Percentiles rank a stretch among this genome's conserved stretches.
Conservation (phyloP, 2,329 filamentous ascomycete species). For the Arthrinium puccinioides region DNA sequence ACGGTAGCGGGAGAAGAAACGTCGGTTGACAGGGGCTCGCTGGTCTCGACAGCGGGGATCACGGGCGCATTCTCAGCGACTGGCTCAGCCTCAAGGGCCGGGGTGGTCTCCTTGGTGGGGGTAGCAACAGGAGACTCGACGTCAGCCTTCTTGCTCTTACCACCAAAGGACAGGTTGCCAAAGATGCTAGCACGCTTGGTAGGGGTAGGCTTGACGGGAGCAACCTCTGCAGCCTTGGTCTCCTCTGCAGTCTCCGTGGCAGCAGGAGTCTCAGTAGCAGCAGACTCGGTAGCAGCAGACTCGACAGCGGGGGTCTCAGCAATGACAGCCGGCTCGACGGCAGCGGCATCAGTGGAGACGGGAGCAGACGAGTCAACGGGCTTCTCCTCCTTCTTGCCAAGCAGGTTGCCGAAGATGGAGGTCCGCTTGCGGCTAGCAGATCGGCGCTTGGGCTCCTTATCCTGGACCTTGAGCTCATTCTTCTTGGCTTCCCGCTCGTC, state of each 20-base stretch:
- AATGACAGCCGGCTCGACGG: slow-evolving; percentile 19
- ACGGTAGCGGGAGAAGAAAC: slow-evolving; percentile 39
- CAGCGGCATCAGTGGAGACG: slow-evolving; percentile 23
- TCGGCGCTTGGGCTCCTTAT: slow-evolving; percentile 55
- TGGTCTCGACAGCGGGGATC: slow-evolving; percentile 52
- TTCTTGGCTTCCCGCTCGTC: slow-evolving; percentile 24
- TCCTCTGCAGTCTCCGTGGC: slow-evolving; percentile 23
- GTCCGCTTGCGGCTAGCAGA: slow-evolving; percentile 59
- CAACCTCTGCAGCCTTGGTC: slow-evolving; percentile 28
- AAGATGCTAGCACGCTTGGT: slow-evolving; percentile 48
- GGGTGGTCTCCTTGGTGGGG: slow-evolving; percentile 34
- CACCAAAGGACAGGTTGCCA: slow-evolving; percentile 47
- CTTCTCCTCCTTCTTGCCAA: slow-evolving; percentile 48
- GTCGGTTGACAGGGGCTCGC: slow-evolving; percentile 48
- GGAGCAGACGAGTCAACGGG: slow-evolving; percentile 25
- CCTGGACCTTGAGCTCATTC: slow-evolving; percentile 47
- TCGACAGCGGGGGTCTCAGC: slow-evolving; percentile 31
- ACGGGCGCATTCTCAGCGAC: slow-evolving; percentile 49
- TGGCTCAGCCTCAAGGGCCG: slow-evolving; percentile 19
- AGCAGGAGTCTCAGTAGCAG: slow-evolving; percentile 21
- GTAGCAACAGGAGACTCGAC: slow-evolving; percentile 33
- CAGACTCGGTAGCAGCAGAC: slow-evolving; percentile 13
- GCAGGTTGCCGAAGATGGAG: slow-evolving; percentile 54
- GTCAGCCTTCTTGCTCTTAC: slow-evolving; percentile 56
- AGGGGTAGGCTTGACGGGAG: slow-evolving; percentile 38